A percentile compares a stretch with the other conserved stretches of the same genome.
Conservation (phyloP, 345 rosid genomes). For the Durio zibethinus region DNA sequence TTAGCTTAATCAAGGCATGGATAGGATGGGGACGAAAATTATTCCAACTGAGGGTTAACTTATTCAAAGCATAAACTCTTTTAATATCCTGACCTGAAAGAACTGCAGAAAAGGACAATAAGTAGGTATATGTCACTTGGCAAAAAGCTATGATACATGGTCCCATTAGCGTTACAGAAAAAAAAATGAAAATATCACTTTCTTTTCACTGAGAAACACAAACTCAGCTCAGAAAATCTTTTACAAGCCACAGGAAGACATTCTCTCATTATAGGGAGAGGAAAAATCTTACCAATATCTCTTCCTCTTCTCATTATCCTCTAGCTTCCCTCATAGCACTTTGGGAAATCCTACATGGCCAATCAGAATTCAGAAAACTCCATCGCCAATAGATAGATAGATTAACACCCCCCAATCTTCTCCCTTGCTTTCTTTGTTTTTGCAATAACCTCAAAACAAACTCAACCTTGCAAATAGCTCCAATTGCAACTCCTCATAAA, state of each 20-base stretch:
- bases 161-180: not conserved
- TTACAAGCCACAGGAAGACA: not conserved
- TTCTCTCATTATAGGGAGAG: not conserved
- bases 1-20: not conserved
- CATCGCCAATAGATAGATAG: conserved; percentile 35
- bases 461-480: conserved; percentile 50
- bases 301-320: conserved; percentile 21
- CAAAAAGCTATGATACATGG: conserved; percentile 12
- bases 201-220: conserved; percentile 13
- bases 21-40: not conserved
- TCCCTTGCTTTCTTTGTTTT: conserved; percentile 37
- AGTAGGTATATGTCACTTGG: not conserved
- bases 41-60: not conserved
- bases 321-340: conserved; percentile 2
- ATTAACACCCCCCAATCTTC: not conserved
- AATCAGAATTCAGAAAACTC: conserved; percentile 50
- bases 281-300: not conserved
- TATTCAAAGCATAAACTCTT: not conserved
- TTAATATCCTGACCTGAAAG: not conserved
- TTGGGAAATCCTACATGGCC: conserved; percentile 47
- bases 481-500: not conserved
- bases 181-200: conserved; percentile 15
- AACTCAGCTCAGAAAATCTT: conserved; percentile 3
- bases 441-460: conserved; percentile 19
- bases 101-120: not conserved